Evolutionary conservation across 306 rosid genomes (phyloP), one percentile per base, ranked within the genome.

Genomic region (Sicyos edulis): DNA sequence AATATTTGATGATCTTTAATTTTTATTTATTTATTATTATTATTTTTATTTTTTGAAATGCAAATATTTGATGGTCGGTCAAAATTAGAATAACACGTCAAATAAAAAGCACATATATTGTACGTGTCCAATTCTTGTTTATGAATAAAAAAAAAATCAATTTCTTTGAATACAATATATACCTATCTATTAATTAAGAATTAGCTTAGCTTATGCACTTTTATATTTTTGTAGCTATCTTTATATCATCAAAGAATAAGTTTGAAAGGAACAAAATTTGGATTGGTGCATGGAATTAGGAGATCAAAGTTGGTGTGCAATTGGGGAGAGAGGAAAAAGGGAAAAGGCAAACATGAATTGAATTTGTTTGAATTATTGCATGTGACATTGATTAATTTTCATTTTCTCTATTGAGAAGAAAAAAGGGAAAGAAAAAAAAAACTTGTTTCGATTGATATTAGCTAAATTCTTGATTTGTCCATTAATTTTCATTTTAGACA

Each of bases 221-320:
- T 69, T 50, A 15, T 47, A n/a, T n/a, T 47, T 66, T 66, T 45
- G 20, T 19, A n/a, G 71, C 54, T 12, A 47, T 67, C 72, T 68
- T 49, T 49, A 45, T 69, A 69, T 69, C 73, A 50, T 69, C 24
- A 69, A 68, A 69, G 73, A 69, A 69, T 51, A 69, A 50, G 24
- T 22, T 69, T 69, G 59, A 69, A 69, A 69, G 40, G 73, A 69
- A 24, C 47, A 51, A 69, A 69, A 8, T 13, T 50, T 68, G 56
- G 73, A 52, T 24, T 51, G 73, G 73, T 69, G 73, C 73, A 69
- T 69, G 73, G 73, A 69, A 69, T 17, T 61, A n/a, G 45, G 47
- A 69, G 15, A 69, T 69, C 59, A 69, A 50, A 69, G 44, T 69
- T 69, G 14, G 73, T 50, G 59, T n/a, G n/a, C n/a, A n/a, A n/a